Conservation (phyloP, 2,329 filamentous ascomycete genomes). For the Emergomyces pasteurianus region DNA sequence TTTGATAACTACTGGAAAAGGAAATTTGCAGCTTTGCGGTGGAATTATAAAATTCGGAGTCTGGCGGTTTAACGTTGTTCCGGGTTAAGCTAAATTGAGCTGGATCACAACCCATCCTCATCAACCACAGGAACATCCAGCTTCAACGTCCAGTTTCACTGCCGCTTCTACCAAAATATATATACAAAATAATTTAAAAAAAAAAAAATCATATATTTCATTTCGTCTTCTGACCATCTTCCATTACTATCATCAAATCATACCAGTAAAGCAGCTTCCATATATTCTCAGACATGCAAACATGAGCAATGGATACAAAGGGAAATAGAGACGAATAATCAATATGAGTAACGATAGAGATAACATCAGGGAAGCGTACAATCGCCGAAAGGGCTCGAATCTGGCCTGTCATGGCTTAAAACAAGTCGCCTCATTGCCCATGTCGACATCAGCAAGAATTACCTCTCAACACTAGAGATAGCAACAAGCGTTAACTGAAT, state of each 20-base stretch:
- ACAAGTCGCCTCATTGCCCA: not conserved
- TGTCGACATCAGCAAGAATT: not conserved
- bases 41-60: not conserved
- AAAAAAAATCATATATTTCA: not conserved
- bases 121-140: not conserved
- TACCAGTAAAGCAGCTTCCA: not conserved
- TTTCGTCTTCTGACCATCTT: not conserved
- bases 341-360: not conserved
- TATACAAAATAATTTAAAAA: no score
- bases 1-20: not conserved
- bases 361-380: not conserved
- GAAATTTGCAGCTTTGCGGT: not conserved
- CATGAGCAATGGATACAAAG: not conserved
- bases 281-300: not conserved
- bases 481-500: not conserved
- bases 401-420: not conserved
- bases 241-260: not conserved
- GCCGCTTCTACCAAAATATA: not conserved
- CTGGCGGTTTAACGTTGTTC: not conserved
- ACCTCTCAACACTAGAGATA: no score
- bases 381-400: not conserved
- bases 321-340: not conserved
- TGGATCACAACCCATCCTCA: no score
- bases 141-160: not conserved
- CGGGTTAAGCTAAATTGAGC: not conserved